These are phyloP conservation scores for Cylindrotheca fusiformis DNA, from an alignment of 108 stramenopile species.

Conservation along the genomic window DNA sequence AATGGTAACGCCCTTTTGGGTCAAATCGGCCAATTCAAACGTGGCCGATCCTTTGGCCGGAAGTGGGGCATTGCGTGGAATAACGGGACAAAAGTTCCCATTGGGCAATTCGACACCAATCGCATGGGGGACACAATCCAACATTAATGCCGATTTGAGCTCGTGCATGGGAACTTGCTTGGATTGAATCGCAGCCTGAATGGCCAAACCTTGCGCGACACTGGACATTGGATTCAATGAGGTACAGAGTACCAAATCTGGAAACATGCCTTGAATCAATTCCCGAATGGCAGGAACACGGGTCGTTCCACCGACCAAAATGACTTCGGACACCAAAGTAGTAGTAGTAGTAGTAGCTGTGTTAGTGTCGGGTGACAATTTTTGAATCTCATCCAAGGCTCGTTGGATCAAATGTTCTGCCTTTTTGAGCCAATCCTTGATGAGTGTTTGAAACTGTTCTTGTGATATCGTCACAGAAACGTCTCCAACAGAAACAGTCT, in stretches of 20 bases:
- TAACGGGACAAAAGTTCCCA: slow-evolving; percentile 50
- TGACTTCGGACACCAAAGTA: slow-evolving; percentile 80
- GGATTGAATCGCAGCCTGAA: slow-evolving; percentile 74
- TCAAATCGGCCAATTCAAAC: slow-evolving; percentile 51
- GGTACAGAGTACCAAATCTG: slow-evolving; percentile 54
- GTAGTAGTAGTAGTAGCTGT: not conserved
- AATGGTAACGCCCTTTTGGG: slow-evolving; percentile 71
- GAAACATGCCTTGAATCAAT: slow-evolving; percentile 65
- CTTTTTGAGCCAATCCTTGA: slow-evolving; percentile 26
- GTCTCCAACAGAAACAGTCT: slow-evolving; percentile 14
- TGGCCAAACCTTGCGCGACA: slow-evolving; percentile 78
- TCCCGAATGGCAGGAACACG: slow-evolving; percentile 62
- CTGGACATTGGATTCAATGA: slow-evolving; percentile 72
- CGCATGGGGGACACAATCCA: slow-evolving; percentile 79
- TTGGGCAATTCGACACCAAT: slow-evolving; percentile 54
- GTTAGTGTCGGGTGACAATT: not conserved
- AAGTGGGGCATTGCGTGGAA: slow-evolving; percentile 56
- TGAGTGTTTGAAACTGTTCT: slow-evolving; percentile 10
- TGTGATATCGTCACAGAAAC: slow-evolving; percentile 10
- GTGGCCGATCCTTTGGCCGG: slow-evolving; percentile 62
- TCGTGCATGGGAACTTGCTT: slow-evolving; percentile 57
- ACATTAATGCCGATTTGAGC: slow-evolving; percentile 74
- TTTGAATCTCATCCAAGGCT: slow-evolving; percentile 23
- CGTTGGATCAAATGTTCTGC: slow-evolving; percentile 22
- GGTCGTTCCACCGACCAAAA: slow-evolving; percentile 79